Base-by-base conservation (phyloP, 495 filamentous ascomycete genomes). In the Rhizodiscina lignyota region DNA sequence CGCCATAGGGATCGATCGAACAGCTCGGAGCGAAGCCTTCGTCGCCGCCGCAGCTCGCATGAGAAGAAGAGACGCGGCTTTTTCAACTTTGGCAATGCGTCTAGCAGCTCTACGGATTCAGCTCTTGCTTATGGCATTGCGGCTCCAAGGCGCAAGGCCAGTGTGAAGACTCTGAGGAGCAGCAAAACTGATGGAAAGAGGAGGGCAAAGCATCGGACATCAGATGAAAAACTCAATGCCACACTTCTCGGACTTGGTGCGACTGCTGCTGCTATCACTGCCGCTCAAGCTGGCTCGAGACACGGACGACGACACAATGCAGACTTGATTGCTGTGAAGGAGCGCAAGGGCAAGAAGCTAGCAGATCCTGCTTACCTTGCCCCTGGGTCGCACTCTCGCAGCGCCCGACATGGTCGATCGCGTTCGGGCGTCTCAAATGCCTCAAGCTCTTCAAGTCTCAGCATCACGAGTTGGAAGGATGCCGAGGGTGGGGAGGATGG, bases 21-120 rank as follows among this genome's bases (percentile, higher is more conserved):
- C n/a, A n/a, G n/a, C n/a, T n/a, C n/a, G n/a, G n/a, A n/a, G n/a
- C n/a, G 43, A 12, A 42, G 34, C 13, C 44, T 31, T 12, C 37
- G 43, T 40, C 46, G 36, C 19, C 43, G 42, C 27, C 48, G 24
- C 6, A 27, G 24, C 24, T 13, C 24, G 24, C 6, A 27, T 27
- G 13, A 49, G 8, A 47, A 53, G 16, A 66, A 63, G 37, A 60
- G 59, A 45, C 54, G 53, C 44, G 64, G 71, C 18, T 69, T 79
- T 44, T 78, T 78, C 53, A 65, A 56, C 30, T 71, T 76, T 44
- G 61, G 62, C 21, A 70, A 70, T 42, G 64, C 58, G 1, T 77
- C 73, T 4, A 68, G 68, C 1, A 74, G 71, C 0, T 74, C 72
- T 1, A 57, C 69, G 5, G 69, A 70, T 45, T 53, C 54, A 16